Evolutionary conservation across 768 basidiomycete species (phyloP), one percentile per base, ranked within the genome.

Genomic region (Russula vinacea): DNA sequence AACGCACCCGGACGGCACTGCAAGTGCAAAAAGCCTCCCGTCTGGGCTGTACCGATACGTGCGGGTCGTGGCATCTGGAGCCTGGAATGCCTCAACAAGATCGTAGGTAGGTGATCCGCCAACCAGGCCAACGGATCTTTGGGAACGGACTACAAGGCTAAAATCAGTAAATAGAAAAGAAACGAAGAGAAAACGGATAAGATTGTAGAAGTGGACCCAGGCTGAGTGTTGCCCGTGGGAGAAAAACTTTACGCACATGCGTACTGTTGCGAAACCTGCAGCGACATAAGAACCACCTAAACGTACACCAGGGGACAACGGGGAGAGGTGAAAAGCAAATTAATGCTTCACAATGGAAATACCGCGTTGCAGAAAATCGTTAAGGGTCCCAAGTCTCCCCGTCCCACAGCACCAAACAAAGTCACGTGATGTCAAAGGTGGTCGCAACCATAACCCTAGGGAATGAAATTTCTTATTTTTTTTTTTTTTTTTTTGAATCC

Each of bases 101-200:
- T 77, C 71, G 74, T 94, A 98, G 71, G 83, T 80, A 54, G 96
- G 93, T 11, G 87, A 81, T 56, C 90, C 92, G 66, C 86, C 82
- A 72, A 94, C 84, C 71, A 98, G 84, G 69, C 92, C 92, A 59
- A 96, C 79, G 65, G 84, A 82, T 84, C 97, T 98, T 84, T 97
- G 95, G 50, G 95, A 92, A 75, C 96, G 92, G 80, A 86, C 94
- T 95, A 71, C 13, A 39, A 37, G 56, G 70, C 50, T 56, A 68
- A 49, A 72, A 42, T 58, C 56, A 67, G 71, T 66, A 54, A 57
- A 58, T 39, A 72, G 71, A 60, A 61, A 56, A 24, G 62, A 45
- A 22, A 52, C 5, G 19, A 39, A 39, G 7, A 44, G 19, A n/a
- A 8, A 44, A 44, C 19, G 17, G 19, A 37, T 39, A 39, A 42